Evolutionary conservation across 139 green algal genomes (phyloP).

Genomic region (Chlamydomonas schloesseri): DNA sequence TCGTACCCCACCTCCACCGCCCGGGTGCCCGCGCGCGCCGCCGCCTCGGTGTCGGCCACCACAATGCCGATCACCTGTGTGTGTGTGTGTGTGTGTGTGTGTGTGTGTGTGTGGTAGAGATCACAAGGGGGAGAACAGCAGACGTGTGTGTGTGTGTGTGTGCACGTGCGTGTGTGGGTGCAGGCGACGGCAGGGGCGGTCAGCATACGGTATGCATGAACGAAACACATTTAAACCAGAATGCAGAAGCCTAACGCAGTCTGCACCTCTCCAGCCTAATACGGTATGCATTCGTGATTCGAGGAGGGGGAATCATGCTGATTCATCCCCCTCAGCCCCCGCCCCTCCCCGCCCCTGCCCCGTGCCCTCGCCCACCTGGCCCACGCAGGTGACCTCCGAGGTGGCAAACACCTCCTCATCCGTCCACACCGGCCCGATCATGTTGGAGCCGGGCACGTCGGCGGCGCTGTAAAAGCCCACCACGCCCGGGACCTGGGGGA

Average conservation of each 20-base stretch:
- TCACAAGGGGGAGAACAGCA: no score
- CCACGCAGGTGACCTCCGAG: conserved; percentile 87
- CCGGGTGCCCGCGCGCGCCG: conserved; percentile 74
- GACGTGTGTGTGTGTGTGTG: no score
- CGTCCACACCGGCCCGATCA: conserved; percentile 84
- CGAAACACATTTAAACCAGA: no score
- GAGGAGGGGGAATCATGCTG: no score
- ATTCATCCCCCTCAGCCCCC: neutral
- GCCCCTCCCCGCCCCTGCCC: neutral
- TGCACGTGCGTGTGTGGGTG: no score
- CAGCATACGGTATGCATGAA: no score
- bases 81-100: no score
- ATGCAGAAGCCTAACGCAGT: no score
- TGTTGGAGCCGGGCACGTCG: conserved; percentile 89
- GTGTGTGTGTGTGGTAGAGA: neutral
- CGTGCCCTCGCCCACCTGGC: conserved; percentile 65
- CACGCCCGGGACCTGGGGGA: conserved; percentile 65
- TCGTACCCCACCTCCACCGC: conserved; percentile 91
- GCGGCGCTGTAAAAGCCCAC: conserved; percentile 78
- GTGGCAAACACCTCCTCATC: conserved; percentile 96
- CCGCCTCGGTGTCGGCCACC: conserved; percentile 83
- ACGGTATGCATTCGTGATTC: no score
- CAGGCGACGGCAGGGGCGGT: no score
- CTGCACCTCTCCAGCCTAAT: no score
- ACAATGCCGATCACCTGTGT: conserved; percentile 86